These are phyloP conservation scores for Elongisporangium anandrum DNA, from an alignment of 352 stramenopile species.

Conservation along the genomic window DNA sequence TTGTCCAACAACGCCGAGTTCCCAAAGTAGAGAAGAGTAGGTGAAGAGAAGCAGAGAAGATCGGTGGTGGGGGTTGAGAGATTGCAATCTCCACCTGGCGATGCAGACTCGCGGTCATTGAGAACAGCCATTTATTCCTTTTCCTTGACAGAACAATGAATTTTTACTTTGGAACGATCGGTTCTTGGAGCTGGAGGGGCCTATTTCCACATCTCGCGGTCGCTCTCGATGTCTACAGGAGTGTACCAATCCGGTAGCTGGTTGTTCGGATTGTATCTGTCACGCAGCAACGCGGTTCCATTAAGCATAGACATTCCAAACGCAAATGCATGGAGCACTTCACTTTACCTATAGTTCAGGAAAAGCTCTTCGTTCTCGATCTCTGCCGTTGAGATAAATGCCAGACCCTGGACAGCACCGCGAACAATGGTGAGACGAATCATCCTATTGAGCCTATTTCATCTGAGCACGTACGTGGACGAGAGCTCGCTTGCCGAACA, in stretches of 20 bases:
- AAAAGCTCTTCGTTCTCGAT: constrained; percentile 84
- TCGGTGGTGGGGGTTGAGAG: not conserved
- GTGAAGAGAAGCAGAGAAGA: not conserved
- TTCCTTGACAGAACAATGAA: constrained; percentile 3
- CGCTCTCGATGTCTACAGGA: constrained; percentile 69
- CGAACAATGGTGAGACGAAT: not conserved
- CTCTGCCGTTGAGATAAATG: constrained; percentile 72
- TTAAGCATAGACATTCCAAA: no score
- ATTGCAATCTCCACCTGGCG: not conserved
- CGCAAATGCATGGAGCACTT: no score
- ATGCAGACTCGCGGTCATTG: not conserved
- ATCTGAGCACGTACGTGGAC: constrained; percentile 53
- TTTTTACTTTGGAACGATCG: constrained; percentile 1
- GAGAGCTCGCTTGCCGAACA: constrained; percentile 81
- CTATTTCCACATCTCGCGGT: constrained; percentile 84
- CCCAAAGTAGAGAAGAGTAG: constrained; percentile 54
- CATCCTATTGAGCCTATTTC: not conserved
- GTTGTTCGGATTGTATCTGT: constrained; percentile 76
- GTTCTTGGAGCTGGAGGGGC: not conserved
- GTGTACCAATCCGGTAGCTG: constrained; percentile 79
- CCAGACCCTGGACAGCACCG: constrained; percentile 37
- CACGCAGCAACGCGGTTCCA: not conserved
- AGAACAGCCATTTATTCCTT: constrained; percentile 24
- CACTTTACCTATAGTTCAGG: constrained; percentile 68
- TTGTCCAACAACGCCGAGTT: constrained; percentile 96